phyloP scores from a whole-genome alignment of 768 basidiomycete species.

The Saitozyma podzolica region DNA sequence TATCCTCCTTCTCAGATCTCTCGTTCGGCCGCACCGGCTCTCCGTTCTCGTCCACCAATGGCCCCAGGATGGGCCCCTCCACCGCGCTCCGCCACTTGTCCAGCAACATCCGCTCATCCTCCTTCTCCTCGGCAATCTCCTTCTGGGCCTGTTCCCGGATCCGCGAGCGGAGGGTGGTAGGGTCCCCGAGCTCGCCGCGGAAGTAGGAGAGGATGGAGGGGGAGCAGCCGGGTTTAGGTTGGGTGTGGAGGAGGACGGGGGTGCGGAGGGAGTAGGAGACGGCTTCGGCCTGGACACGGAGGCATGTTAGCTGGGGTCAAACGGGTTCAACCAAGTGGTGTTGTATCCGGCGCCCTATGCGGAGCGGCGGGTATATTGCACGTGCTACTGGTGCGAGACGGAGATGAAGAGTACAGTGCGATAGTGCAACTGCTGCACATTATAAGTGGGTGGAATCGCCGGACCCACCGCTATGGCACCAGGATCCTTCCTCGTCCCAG shows the following conservation, averaged over 20 bases:
- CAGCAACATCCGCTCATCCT: constrained; percentile 52
- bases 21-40: not conserved
- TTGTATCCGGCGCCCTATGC: no score
- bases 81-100: constrained; percentile 15
- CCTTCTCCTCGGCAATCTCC: constrained; percentile 48
- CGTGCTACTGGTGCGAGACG: not conserved
- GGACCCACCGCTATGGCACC: constrained; percentile 71
- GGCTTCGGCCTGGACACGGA: constrained; percentile 71
- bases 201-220: constrained; percentile 73
- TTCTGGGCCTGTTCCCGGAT: constrained; percentile 1
- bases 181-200: constrained; percentile 56
- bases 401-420: not conserved
- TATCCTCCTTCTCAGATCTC: not conserved
- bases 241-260: constrained; percentile 76
- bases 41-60: constrained; percentile 46
- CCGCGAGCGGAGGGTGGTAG: constrained; percentile 8
- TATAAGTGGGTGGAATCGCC: not conserved
- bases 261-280: constrained; percentile 73
- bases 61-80: constrained; percentile 52
- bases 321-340: no score
- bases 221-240: constrained; percentile 82
- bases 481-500: constrained; percentile 70
- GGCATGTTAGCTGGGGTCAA: no score
- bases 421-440: not conserved
- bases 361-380: not conserved